Conservation (phyloP, 2,329 filamentous ascomycete genomes). For the Claviceps humidiphila region DNA sequence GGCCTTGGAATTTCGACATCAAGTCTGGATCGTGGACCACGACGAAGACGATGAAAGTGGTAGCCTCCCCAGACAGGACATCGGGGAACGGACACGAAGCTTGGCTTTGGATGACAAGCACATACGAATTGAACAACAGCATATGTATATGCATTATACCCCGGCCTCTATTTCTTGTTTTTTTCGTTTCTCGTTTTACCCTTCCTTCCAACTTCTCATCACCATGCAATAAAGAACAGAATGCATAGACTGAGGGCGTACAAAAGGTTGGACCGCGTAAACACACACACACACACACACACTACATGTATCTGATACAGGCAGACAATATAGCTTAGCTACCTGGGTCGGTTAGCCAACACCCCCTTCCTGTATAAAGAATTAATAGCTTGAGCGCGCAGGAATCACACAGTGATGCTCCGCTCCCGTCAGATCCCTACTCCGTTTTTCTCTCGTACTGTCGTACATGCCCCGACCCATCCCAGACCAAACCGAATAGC, state of each 20-base stretch:
- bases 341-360: not conserved
- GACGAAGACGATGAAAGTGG: not conserved
- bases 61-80: not conserved
- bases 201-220: not conserved
- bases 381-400: conserved; percentile 12
- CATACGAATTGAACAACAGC: not conserved
- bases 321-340: not conserved
- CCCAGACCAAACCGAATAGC: conserved; percentile 8
- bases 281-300: not conserved
- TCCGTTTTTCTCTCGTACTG: conserved; percentile 7
- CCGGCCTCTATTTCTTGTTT: not conserved
- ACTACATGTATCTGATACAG: not conserved
- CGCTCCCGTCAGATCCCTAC: conserved; percentile 6
- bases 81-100: not conserved
- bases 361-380: not conserved
- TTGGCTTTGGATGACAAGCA: conserved; percentile 1
- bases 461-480: conserved; percentile 9
- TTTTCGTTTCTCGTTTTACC: not conserved
- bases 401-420: conserved; percentile 15
- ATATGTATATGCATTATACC: conserved; percentile 5
- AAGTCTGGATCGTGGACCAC: not conserved
- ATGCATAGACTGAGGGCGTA: not conserved
- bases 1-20: no score
- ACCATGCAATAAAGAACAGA: not conserved
- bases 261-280: not conserved